Base-by-base conservation (phyloP, 768 basidiomycete genomes). In the Rhizopogon sp. region DNA sequence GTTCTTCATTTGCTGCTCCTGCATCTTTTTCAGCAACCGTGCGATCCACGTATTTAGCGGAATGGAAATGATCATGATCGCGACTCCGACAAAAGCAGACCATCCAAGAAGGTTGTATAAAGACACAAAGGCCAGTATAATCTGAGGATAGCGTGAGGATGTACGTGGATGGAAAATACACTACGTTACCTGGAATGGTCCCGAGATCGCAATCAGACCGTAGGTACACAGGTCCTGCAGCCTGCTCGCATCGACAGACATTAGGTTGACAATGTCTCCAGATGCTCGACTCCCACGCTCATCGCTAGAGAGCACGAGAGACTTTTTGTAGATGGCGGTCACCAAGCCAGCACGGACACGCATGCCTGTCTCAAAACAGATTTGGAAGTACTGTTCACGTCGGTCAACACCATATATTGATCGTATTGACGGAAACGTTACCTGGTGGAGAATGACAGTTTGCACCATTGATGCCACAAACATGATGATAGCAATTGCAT, bases 241-340 rank as follows among this genome's bases (percentile, higher is more conserved):
- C 37, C 88, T 75, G 13, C 81, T 84, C 0, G 91, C 82, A 60
- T 93, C 91, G 13, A 96, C 93, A 7, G 87, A 88, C 87, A 95
- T 94, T 33, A 96, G 71, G 65, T 97, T 98, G 58, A 97, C 93
- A 37, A 97, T 94, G 66, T 97, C 94, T 1, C 96, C 95, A 0
- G 90, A 84, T 0, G 90, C 80, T 41, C 91, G 83, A 35, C 13
- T 35, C 9, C 81, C 79, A 5, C 88, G 83, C 63, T 92, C 93
- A 55, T 92, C 89, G 62, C 88, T 93, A 2, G 90, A 91, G 8
- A 98, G 79, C 3, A 91, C 78, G 20, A 98, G 76, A 0, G 93
- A 81, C 67, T 98, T 97, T 49, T 83, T 74, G 73, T 96, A 98
- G 50, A 97, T 92, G 3, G 78, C 81, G 1, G 85, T 85, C 13